phyloP scores from a whole-genome alignment of 2,329 filamentous ascomycete genomes.

The Colletotrichum sp. region DNA sequence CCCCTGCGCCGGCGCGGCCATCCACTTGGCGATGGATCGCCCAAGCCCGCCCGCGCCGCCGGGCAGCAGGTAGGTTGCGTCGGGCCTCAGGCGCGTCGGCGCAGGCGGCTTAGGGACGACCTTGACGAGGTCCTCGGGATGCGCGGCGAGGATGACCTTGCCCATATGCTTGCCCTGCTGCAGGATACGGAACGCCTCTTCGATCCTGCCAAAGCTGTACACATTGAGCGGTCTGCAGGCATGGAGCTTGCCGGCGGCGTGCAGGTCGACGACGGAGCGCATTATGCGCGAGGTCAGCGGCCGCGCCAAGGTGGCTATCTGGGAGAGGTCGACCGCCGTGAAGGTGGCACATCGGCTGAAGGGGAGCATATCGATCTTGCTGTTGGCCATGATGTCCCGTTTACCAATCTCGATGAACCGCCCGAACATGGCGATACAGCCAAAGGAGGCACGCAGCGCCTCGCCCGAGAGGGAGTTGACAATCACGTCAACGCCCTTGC shows the following conservation, averaged over 20 bases:
- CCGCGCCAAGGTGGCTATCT: slow-evolving; percentile 20
- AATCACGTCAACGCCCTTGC: slow-evolving; percentile 32
- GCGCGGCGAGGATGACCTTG: slow-evolving; percentile 38
- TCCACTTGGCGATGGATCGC: slow-evolving; percentile 26
- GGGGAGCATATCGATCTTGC: slow-evolving; percentile 47
- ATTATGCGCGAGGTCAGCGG: slow-evolving; percentile 12
- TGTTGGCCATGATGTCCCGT: slow-evolving; percentile 38
- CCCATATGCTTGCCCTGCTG: slow-evolving; percentile 44
- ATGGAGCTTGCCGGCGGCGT: neutral
- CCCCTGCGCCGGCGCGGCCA: slow-evolving; percentile 24
- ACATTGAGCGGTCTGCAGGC: slow-evolving; percentile 23
- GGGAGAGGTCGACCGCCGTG: slow-evolving; percentile 35
- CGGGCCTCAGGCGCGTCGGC: slow-evolving; percentile 4
- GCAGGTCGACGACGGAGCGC: neutral
- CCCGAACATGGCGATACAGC: slow-evolving; percentile 43
- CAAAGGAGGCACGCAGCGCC: slow-evolving; percentile 40
- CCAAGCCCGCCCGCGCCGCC: slow-evolving; percentile 34
- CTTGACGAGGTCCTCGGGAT: neutral
- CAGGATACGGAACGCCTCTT: slow-evolving; percentile 44
- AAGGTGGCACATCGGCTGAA: slow-evolving; percentile 44
- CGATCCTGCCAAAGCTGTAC: slow-evolving; percentile 29
- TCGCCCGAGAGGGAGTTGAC: slow-evolving; percentile 43
- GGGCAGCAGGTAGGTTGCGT: slow-evolving; percentile 33
- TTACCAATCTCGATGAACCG: slow-evolving; percentile 47
- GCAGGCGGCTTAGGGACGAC: slow-evolving; percentile 1